Evolutionary conservation across 768 basidiomycete genomes (phyloP), one percentile per base, ranked within the genome.

Genomic region (Panellus pusillus): DNA sequence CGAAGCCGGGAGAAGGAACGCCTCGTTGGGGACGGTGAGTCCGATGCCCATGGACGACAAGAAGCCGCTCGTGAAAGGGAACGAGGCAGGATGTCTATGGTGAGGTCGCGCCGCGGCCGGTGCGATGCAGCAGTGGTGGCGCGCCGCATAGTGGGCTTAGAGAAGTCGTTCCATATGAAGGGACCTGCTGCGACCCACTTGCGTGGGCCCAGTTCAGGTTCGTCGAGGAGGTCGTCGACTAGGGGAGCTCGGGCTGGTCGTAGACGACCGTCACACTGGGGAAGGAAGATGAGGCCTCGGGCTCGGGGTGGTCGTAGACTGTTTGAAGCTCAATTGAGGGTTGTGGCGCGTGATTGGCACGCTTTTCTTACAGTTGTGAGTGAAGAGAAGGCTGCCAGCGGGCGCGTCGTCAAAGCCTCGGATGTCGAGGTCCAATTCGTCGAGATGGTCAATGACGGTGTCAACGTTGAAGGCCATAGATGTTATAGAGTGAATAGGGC

Each of bases 381-480:
- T 9, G 41, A 52, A 52, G 47, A 46, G 19, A 7, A 53, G 32
- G 32, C 44, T 41, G 27, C 41, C 43, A 2, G 47, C 27, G 1
- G 28, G 15, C 29, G 38, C 20, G 29, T 51, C 50, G 9, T 14
- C 43, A 15, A 57, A 57, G 6, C 51, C 51, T 32, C n/a, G 44
- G 19, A 57, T 48, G n/a, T 57, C 47, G 31, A 57, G 43, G 8
- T 57, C 56, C 31, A 57, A 12, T 9, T 53, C 47, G 51, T 50
- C 56, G 43, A 57, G 56, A 47, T 53, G 47, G 46, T 57, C 50
- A 32, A 57, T 40, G 47, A 57, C 45, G 27, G 24, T 46, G 32
- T n/a, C 11, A 20, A 29, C 37, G 40, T 54, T 32, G 24, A 18
- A 52, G 19, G 18, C 12, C 44, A 55, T 55, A 18, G 44, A 4